These are phyloP conservation scores for Annulohypoxylon moriforme DNA, from an alignment of 495 filamentous ascomycete species.

Conservation along the genomic window DNA sequence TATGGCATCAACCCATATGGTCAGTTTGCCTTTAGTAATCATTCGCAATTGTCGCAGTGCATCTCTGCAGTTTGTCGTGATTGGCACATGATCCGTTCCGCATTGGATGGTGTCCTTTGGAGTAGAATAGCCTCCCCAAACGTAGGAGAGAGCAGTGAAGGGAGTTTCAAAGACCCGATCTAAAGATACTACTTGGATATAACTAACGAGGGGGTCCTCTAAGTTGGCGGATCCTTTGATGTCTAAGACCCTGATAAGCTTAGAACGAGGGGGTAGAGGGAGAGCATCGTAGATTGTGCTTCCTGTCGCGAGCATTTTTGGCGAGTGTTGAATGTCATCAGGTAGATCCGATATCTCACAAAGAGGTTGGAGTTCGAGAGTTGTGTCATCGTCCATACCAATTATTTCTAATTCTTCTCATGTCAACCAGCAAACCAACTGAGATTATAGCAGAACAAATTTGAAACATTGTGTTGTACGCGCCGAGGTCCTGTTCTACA, in stretches of 20 bases:
- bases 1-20: constrained; percentile 4
- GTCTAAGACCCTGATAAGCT: constrained; percentile 1
- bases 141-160: constrained; percentile 3
- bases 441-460: background rate
- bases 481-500: background rate
- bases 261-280: background rate
- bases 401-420: background rate
- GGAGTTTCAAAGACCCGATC: background rate
- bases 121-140: constrained; percentile 4
- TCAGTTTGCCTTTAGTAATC: background rate
- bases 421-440: background rate
- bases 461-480: background rate
- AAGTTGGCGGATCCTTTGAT: background rate
- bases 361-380: background rate
- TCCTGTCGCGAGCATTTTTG: background rate
- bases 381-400: background rate
- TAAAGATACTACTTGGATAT: background rate
- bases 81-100: background rate
- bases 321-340: background rate
- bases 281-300: background rate
- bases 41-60: background rate
- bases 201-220: background rate
- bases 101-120: background rate
- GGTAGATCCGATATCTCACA: background rate
- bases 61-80: background rate